Base-by-base conservation (phyloP, 257 asterid genomes). In the Ophiorrhiza pumila region DNA sequence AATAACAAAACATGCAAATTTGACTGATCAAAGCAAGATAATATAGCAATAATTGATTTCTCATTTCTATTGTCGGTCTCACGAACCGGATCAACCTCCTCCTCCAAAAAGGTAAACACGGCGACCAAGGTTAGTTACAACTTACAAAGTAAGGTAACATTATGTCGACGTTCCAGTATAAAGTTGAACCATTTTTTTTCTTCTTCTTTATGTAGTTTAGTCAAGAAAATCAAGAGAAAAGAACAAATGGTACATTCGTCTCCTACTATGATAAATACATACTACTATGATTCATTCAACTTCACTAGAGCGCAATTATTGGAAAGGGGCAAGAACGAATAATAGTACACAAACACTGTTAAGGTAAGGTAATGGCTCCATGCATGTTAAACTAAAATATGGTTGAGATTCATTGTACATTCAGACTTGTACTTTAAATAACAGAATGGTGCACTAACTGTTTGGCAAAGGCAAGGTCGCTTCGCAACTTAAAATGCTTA, bases 11-110 rank as follows among this genome's bases (percentile, higher is more conserved):
- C 56, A 57, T 57, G 41, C 45, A 41, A 23, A 35, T 75, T 75
- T 68, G 79, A 75, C 74, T 34, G 25, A 32, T 68, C 69, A 75
- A 75, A 67, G 22, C n/a, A 67, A 73, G 29, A 57, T 39, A 43
- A 57, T 39, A 43, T 45, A 34, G 62, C 68, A 60, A 59, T 29
- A 37, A 58, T 71, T 60, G 59, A 39, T 43, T 61, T 23, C 56
- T 31, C 72, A 55, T 52, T 57, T 52, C 58, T 29, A 18, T 69
- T 74, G 56, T 41, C 66, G 55, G 42, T 25, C 35, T 29, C 65
- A 18, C 5, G 32, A 62, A 73, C 71, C 34, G 35, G 4, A 64
- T 64, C 52, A 39, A 39, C 29, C 50, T 39, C n/a, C 41, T 49
- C 14, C n/a, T n/a, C n/a, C n/a, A n/a, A n/a, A n/a, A n/a, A n/a